A percentile compares a stretch with the other conserved stretches of the same genome.
Evolutionary conservation across 1,139 yeast genomes (phyloP).

Genomic region (Kurtzmaniella natalensis): DNA sequence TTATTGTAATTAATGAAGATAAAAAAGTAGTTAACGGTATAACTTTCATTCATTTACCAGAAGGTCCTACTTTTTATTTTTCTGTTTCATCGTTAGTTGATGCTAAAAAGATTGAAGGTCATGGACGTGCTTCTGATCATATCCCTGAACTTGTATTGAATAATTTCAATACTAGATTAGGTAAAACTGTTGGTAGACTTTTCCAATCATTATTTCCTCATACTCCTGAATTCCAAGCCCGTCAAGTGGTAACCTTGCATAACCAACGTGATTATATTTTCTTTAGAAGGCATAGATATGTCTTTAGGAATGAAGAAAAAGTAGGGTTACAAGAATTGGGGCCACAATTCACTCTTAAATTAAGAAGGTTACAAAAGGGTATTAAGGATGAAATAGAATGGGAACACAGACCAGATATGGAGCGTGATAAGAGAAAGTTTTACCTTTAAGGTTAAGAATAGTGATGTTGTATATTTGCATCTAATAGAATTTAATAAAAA

Average conservation of each 20-base stretch:
- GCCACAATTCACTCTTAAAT: conserved; percentile 87
- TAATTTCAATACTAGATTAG: conserved; percentile 87
- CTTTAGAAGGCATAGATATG: conserved; percentile 90
- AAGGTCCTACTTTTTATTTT: conserved; percentile 92
- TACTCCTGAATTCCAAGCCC: conserved; percentile 87
- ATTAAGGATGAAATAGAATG: conserved; percentile 88
- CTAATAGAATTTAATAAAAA: too few relatives aligned
- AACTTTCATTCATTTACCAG: conserved; percentile 89
- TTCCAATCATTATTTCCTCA: conserved; percentile 92
- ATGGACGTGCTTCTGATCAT: conserved; percentile 86
- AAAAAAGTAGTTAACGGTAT: conserved; percentile 88
- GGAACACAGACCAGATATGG: conserved; percentile 97
- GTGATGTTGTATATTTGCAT: too few relatives aligned
- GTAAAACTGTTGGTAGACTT: conserved; percentile 85
- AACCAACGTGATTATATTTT: conserved; percentile 94
- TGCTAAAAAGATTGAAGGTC: conserved; percentile 75
- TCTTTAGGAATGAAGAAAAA: conserved; percentile 82
- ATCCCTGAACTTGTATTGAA: conserved; percentile 88
- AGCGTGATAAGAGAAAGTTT: conserved; percentile 89
- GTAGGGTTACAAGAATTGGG: conserved; percentile 96
- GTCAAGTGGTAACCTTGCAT: conserved; percentile 93
- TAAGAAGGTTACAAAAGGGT: conserved; percentile 88
- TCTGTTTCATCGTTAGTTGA: conserved; percentile 75
- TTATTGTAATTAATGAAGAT: conserved; percentile 88
- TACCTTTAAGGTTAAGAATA: conserved; percentile 60